These are phyloP conservation scores for Colletotrichum musae DNA, from an alignment of 2,329 filamentous ascomycete species.

Conservation along the genomic window DNA sequence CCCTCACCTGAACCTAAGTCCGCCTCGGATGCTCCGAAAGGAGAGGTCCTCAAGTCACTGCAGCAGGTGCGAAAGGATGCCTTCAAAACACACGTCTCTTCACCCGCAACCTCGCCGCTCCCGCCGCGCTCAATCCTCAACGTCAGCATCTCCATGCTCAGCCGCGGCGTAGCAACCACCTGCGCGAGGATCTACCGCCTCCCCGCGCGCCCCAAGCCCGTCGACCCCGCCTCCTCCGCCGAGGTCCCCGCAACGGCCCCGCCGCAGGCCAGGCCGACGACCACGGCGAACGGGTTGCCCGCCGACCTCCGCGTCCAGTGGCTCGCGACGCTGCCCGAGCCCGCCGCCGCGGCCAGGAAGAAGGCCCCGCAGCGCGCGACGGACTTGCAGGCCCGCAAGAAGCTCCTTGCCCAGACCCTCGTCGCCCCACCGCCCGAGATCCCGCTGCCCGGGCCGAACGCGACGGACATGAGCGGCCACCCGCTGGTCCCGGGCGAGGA, in stretches of 20 bases:
- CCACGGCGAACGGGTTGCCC: slow-evolving; percentile 79
- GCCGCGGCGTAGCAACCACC: slow-evolving; percentile 77
- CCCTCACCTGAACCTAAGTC: slow-evolving; percentile 38
- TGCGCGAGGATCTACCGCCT: slow-evolving; percentile 91
- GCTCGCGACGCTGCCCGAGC: slow-evolving; percentile 70
- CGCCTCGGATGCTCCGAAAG: slow-evolving; percentile 35
- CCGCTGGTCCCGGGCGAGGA: slow-evolving; percentile 79
- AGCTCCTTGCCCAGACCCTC: slow-evolving; percentile 64
- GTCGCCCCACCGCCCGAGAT: slow-evolving; percentile 52
- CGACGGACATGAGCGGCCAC: slow-evolving; percentile 63
- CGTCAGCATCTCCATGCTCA: slow-evolving; percentile 76
- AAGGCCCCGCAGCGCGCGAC: slow-evolving; percentile 45
- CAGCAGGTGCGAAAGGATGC: slow-evolving; percentile 42
- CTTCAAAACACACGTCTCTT: slow-evolving; percentile 49
- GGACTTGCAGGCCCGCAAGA: slow-evolving; percentile 57
- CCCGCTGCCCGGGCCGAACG: slow-evolving; percentile 54
- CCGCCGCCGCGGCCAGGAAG: slow-evolving; percentile 31
- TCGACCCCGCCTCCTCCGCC: slow-evolving; percentile 50
- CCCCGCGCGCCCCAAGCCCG: slow-evolving; percentile 60
- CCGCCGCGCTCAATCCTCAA: slow-evolving; percentile 65
- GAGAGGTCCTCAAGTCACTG: slow-evolving; percentile 33
- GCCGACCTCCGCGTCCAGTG: slow-evolving; percentile 76
- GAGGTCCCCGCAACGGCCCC: slow-evolving; percentile 64
- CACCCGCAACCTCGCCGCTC: slow-evolving; percentile 44
- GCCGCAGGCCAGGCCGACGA: slow-evolving; percentile 61